Evolutionary conservation across 345 rosid species (phyloP).

Genomic region (Lepidium sativum): DNA sequence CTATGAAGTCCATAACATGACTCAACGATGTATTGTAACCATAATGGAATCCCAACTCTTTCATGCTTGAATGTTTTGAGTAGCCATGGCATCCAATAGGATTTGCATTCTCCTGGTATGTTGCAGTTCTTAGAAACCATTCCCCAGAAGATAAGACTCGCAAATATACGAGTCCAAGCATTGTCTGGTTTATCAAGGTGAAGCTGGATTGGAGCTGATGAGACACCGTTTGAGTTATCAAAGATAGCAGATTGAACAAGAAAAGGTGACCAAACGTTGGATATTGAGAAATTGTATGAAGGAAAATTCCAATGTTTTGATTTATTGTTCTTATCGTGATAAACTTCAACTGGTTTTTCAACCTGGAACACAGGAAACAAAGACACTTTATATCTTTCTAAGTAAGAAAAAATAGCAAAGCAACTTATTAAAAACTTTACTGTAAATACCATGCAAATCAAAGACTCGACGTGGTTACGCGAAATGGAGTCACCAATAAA

Average conservation of each 20-base stretch:
- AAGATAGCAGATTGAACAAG: constrained; percentile 81
- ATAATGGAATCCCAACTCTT: constrained; percentile 64
- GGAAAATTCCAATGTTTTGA: constrained; percentile 76
- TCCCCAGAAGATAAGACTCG: constrained; percentile 74
- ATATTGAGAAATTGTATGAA: constrained; percentile 56
- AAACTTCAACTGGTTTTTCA: constrained; percentile 63
- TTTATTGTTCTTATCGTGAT: constrained; percentile 70
- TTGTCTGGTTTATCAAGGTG: constrained; percentile 74
- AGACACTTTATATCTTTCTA: neutral
- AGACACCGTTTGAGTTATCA: constrained; percentile 74
- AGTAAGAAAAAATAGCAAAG: neutral
- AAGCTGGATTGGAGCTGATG: constrained; percentile 67
- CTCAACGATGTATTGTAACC: constrained; percentile 65
- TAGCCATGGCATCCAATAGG: constrained; percentile 76
- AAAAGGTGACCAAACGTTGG: constrained; percentile 88
- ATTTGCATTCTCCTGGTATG: constrained; percentile 63
- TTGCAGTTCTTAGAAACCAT: constrained; percentile 84
- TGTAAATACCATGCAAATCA: constrained; percentile 74
- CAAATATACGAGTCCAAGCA: constrained; percentile 51
- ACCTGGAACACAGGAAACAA: constrained; percentile 35
- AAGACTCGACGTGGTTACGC: constrained; percentile 86
- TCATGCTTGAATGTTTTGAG: constrained; percentile 46
- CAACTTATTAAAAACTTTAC: constrained; percentile 18
- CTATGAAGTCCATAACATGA: constrained; percentile 52
- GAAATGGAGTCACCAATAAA: constrained; percentile 89